Percentiles rank a stretch among this genome's conserved stretches.
Evolutionary conservation across 257 asterid genomes (phyloP).

Genomic region (Jacaranda mimosifolia): DNA sequence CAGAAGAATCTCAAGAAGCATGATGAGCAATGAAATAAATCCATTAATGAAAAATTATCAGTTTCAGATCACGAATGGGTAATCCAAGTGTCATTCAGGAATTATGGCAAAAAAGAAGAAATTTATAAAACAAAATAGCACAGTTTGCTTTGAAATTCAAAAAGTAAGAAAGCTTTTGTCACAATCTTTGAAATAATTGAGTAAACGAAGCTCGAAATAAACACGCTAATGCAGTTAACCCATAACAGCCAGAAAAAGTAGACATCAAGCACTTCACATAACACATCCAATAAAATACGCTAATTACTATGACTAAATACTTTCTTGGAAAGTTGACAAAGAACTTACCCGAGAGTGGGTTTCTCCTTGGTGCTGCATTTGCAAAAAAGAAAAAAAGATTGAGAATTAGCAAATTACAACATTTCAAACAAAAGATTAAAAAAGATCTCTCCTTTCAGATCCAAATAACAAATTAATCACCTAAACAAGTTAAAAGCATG

Average conservation of each 20-base stretch:
- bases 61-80: neutral
- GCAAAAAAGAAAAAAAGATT: conserved; percentile 33
- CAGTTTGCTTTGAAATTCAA: neutral
- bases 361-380: conserved; percentile 98
- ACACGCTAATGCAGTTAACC: neutral
- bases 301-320: neutral
- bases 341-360: conserved; percentile 97
- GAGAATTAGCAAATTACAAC: conserved; percentile 32
- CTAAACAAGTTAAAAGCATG: neutral
- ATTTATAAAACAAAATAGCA: neutral
- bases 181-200: neutral
- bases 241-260: conserved; percentile 8
- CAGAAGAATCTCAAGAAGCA: conserved; percentile 14
- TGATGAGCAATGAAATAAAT: conserved; percentile 14
- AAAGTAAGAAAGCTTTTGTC: neutral
- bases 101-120: neutral
- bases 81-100: no score
- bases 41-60: neutral
- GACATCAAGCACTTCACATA: conserved; percentile 13
- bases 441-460: conserved; percentile 28
- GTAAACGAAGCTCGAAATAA: conserved; percentile 2
- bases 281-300: neutral
- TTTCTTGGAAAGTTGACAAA: conserved; percentile 7
- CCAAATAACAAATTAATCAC: conserved; percentile 9
- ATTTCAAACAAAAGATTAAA: neutral